Base-by-base conservation (phyloP, 208 protist species). In the Crithidia thermophila region DNA sequence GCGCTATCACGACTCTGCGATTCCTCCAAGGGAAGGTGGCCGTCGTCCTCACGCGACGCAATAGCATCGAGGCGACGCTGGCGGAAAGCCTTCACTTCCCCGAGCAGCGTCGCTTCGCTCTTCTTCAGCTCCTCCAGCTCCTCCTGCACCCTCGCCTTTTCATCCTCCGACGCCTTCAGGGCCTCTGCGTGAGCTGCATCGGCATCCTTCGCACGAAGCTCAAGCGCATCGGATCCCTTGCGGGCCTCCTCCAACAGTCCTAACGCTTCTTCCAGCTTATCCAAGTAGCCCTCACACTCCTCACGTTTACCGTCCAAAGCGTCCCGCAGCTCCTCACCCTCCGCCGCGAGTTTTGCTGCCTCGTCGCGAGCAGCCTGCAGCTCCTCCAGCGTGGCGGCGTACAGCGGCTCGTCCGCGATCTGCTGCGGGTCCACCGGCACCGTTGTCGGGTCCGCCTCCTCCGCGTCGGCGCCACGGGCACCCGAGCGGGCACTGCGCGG, bases 21-120 rank as follows among this genome's bases (percentile, higher is more conserved):
- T 16, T 46, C 58, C 31, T 42, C 63, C 8, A 37, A 56, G 0
- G 37, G 34, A 11, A 79, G 20, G 0, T 28, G 18, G 1, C 53
- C 59, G 27, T 79, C 59, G 7, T 30, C 52, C 1, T 53, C 25
- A n/a, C 79, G 79, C 2, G 39, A 20, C 0, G 58, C 66, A 14
- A 75, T 33, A 0, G 79, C 75, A 11, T 42, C 46, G 1, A 68
- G 34, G 7, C 79, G 63, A 37, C 75, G 81, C 51, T 67, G 20
- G 3, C 79, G 64, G 57, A 84, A 81, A 5, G 79, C 71, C 25
- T 3, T 42, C 1, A 84, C 27, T 51, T 84, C 74, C 2, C n/a
- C 56, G 0, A n/a, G 62, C 16, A 72, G 57, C 18, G 0, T 23
- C 16, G 18, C 51, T 9, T 6, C 45, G 4, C 4, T 34, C 3